Evolutionary conservation across 257 asterid genomes (phyloP).

Genomic region (Cordia subcordata): DNA sequence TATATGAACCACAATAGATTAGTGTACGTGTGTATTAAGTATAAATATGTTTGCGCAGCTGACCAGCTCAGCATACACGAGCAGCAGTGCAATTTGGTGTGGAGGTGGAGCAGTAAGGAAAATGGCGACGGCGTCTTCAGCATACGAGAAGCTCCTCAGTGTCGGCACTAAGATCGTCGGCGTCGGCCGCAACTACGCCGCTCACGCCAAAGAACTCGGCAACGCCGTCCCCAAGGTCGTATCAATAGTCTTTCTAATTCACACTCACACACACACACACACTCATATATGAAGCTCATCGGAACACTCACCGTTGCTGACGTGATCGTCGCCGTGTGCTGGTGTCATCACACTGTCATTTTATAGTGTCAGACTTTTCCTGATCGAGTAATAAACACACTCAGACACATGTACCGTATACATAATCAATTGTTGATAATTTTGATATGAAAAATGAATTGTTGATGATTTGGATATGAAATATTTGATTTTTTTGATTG

Average conservation of each 20-base stretch:
- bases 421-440: background rate
- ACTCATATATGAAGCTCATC: background rate
- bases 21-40: no score
- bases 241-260: background rate
- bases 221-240: constrained; percentile 82
- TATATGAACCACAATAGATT: no score
- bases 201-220: constrained; percentile 93
- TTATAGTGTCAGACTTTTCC: background rate
- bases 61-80: background rate
- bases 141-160: constrained; percentile 58
- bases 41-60: background rate
- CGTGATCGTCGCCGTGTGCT: background rate
- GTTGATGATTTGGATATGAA: background rate
- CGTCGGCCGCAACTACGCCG: constrained; percentile 98
- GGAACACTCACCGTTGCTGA: background rate
- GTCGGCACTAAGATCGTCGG: constrained; percentile 82
- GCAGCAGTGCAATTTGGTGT: background rate
- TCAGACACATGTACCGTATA: no score
- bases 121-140: constrained; percentile 66
- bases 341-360: background rate
- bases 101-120: constrained; percentile 6
- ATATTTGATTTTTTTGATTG: background rate
- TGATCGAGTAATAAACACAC: no score
- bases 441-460: background rate
- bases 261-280: no score